Evolutionary conservation across 371 early-diverging fungal genomes (phyloP), one percentile per base, ranked within the genome.

Genomic region (Mucor velutinosus): DNA sequence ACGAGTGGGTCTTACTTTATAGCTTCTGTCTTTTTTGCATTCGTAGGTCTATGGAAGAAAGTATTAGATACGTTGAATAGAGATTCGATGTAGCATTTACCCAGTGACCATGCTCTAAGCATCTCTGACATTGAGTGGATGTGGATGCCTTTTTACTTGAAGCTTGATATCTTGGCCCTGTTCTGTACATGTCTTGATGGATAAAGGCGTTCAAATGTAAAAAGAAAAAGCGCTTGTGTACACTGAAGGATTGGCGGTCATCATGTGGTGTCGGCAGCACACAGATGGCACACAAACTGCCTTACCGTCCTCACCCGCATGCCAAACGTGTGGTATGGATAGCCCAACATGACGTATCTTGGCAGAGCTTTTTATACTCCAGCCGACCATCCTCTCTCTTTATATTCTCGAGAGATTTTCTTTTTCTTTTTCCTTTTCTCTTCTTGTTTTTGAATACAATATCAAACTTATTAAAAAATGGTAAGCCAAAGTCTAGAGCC

Each of bases 71-170:
- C 23, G 10, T 45, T 21, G 25, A 4, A 33, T 58, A 23, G n/a
- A 27, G 11, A 39, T 6, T 11, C 10, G 4, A 37, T 49, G 1
- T 41, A 6, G 4, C 14, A 59, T 30, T 72, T 81, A 85, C 85
- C 86, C 86, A 86, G 53, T 89, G 89, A 15, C 89, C 89, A 69
- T 72, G 83, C 29, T 87, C 81, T 27, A 89, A 71, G 64, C 89
- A 89, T 66, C 79, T 84, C 66, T 89, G 89, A 60, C 89, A 89
- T 64, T 86, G 85, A 19, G 87, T 86, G 2, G 83, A 77, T 11
- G 86, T 62, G 6, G 85, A 74, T 8, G 87, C 84, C 45, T 82
- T 85, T 17, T 76, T 70, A 0, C 64, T 67, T 4, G 70, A 59
- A 35, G 43, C 62, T 4, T 76, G 72, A 61, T 76, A 81, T 49